These are phyloP conservation scores for Leishmania major DNA, from an alignment of 208 protist species.

Conservation along the genomic window DNA sequence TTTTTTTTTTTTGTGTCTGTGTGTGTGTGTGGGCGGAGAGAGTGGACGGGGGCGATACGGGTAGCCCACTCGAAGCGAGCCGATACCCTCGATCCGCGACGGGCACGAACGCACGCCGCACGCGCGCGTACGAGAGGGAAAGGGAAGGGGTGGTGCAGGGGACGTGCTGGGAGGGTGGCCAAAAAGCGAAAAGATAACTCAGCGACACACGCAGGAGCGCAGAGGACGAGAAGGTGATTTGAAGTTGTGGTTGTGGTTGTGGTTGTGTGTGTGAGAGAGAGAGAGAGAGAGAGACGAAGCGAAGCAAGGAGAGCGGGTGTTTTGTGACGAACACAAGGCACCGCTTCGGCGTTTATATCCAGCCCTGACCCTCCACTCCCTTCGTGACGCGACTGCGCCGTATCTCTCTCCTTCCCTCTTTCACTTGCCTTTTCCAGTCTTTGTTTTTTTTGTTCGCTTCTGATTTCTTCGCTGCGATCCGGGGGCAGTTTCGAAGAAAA, in stretches of 20 bases:
- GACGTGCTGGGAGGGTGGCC: not conserved
- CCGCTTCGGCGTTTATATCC: not conserved
- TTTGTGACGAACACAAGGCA: not conserved
- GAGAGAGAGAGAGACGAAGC: not conserved
- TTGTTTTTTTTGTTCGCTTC: constrained; percentile 6
- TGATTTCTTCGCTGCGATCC: not conserved
- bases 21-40: not conserved
- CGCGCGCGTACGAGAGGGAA: not conserved
- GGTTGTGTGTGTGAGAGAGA: not conserved
- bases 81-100: not conserved
- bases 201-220: not conserved
- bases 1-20: not conserved
- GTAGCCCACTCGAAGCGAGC: not conserved
- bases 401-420: not conserved
- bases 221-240: not conserved
- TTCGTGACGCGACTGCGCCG: not conserved
- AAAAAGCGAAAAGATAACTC: not conserved
- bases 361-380: not conserved
- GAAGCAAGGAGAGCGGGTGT: not conserved
- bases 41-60: not conserved
- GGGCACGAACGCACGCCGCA: not conserved
- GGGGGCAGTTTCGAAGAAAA: not conserved
- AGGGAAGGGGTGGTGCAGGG: not conserved
- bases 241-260: not conserved
- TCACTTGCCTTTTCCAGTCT: not conserved